Base-by-base conservation (phyloP, 2,329 filamentous ascomycete species). In the Escovopsis sp. region DNA sequence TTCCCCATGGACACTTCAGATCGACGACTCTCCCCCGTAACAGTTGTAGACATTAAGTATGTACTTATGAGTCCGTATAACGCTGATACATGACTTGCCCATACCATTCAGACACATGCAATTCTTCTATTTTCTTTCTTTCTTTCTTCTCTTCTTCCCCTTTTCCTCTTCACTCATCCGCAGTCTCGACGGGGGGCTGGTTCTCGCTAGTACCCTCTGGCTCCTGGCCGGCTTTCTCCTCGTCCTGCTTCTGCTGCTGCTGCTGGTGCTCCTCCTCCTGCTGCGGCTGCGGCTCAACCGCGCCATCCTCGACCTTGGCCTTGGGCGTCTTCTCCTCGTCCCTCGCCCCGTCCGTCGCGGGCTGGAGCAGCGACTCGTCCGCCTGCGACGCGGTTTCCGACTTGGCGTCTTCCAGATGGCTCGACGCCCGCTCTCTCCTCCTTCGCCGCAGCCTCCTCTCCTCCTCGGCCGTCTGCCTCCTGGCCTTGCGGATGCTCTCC, bases 381-480 rank as follows among this genome's bases (percentile, higher is more conserved):
- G 45, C 47, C 1, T 24, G 47, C 32, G 50, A 45, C 16, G 45
- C 38, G 15, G 54, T 51, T 15, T 55, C 49, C 25, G 46, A 52
- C 31, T 48, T 49, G 15, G 41, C 37, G 29, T 57, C 53, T 7
- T 60, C 55, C 12, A 50, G 39, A 36, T 57, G 52, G 36, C 49
- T 66, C 11, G 61, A 59, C 9, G 71, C 68, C 53, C 75, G 80
- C 45, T 81, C 74, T 48, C 83, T 67, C 50, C 84, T 67, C 47
- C 82, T 64, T 51, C 85, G 66, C 35, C 84, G 65, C 48, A 74
- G 67, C 43, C 76, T 72, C 41, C 85, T 68, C 61, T 93, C 85
- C 48, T 85, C 82, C 51, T 91, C 84, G 2, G 84, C 84, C 46
- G 76, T 85, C 56, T 88, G 81, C 53, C 82, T 65, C 52, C 71